Evolutionary conservation across 2,329 filamentous ascomycete genomes (phyloP), one percentile per base, ranked within the genome.

Genomic region (Cercospora beticola): DNA sequence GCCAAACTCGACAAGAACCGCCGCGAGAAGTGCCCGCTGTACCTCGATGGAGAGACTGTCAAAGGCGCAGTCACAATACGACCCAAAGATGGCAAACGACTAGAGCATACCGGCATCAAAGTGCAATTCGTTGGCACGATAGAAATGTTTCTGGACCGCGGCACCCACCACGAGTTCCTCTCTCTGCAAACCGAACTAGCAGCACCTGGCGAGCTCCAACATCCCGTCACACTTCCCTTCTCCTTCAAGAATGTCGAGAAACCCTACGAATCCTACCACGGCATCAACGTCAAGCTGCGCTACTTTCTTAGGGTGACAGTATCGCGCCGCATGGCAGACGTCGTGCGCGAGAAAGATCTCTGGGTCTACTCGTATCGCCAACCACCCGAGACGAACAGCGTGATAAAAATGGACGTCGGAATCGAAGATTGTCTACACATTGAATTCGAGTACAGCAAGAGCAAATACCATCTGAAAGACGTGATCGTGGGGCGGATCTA

Each of bases 161-260:
- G 94, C 76, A 99, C 97, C 81, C 95, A 98, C 84, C 97, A 99
- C 86, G 95, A 99, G 83, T 99, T 99, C 82, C 90, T 99, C 69
- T 97, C 93, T 40, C 88, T 98, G 30, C 94, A 95, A 76, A 96
- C 98, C 82, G 95, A 99, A 83, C 89, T 99, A 49, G 95, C 95
- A 18, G 94, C 95, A 18, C 95, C 95, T 2, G 95, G 95, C 81
- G 95, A 99, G 84, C 91, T 99, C 67, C 95, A 98, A 80, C 96
- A 99, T 82, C 95, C 95, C 54, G 95, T 99, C 84, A 97, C 94
- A 60, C 97, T 97, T 81, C 93, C 97, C 74, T 99, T 99, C 88
- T 97, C 97, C 85, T 99, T 99, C 88, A 98, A 98, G 82, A 99
- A 98, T 81, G 93, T 99, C 76, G 95, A 99, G 87, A 99, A 99